Percentiles rank a stretch among this genome's conserved stretches.
Conservation (phyloP, 192 early-diverging fungal species). For the Lobulomyces angularis region DNA sequence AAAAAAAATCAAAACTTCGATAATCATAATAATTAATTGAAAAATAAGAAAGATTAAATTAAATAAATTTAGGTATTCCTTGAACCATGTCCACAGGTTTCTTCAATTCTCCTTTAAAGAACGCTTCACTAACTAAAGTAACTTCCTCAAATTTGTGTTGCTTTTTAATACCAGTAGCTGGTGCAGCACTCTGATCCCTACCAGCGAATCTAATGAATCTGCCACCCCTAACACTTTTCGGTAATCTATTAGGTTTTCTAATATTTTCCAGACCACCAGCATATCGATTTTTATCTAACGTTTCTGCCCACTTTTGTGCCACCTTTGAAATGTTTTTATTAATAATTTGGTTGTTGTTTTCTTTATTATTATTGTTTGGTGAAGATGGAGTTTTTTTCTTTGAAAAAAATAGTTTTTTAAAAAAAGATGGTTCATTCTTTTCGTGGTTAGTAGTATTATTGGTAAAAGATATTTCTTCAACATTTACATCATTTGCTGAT, state of each 20-base stretch:
- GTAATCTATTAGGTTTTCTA: constrained; percentile 6
- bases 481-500: too few species aligned
- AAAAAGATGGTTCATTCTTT: too few species aligned
- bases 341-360: too few species aligned
- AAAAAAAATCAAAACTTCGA: too few species aligned
- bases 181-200: constrained; percentile 69
- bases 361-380: too few species aligned
- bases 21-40: too few species aligned
- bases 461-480: too few species aligned
- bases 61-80: constrained; percentile 25
- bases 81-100: constrained; percentile 23
- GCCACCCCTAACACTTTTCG: constrained; percentile 34
- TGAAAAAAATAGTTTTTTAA: too few species aligned
- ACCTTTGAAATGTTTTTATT: too few species aligned
- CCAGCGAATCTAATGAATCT: constrained; percentile 60
- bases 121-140: constrained; percentile 35
- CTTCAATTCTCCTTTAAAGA: constrained; percentile 31
- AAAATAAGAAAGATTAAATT: neutral
- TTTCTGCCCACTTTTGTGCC: constrained; percentile 20
- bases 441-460: too few species aligned
- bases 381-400: too few species aligned
- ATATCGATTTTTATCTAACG: constrained; percentile 11
- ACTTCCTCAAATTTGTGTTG: constrained; percentile 63
- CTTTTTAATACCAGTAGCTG: constrained; percentile 86
- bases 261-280: constrained; percentile 36